Evolutionary conservation across 306 rosid species (phyloP), one percentile per base, ranked within the genome.

Genomic region (Datisca glomerata): DNA sequence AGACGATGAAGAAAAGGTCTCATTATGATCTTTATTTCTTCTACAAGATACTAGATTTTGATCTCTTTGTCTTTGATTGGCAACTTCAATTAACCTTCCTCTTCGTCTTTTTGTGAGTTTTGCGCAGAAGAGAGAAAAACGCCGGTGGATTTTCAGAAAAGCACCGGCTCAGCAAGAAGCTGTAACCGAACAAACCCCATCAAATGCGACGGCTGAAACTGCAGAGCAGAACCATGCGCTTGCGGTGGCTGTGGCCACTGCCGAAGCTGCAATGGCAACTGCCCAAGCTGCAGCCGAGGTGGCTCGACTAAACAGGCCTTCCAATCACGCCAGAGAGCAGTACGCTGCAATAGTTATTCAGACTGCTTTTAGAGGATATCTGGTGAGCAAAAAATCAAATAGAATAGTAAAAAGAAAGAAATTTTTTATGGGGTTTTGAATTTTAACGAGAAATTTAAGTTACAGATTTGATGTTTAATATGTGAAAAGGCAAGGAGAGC

Each of bases 1-100:
- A 67, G 93, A 81, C 33, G 95, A 89, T 24, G 95, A 89, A 43
- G 92, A 83, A 4, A 89, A 89, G 91, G 95, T 80, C 14, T n/a
- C 22, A 42, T 12, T 15, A 7, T 25, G 3, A 8, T 14, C 27
- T 16, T 19, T 12, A 8, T 12, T 18, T 16, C 16, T 15, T 10
- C 18, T 37, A 6, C 18, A 18, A 23, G 13, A 17, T 17, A 27
- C 6, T 31, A 8, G 2, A 7, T 28, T 15, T 40, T 23, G 35
- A 15, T 33, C 16, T 24, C 14, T 44, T 21, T 22, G 28, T 12
- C 7, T 28, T 20, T 32, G 28, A 3, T 8, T 40, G 20, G 24
- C 33, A 15, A 12, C 17, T 34, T 16, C 17, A 22, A 14, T 51
- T 12, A 12, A 10, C 41, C 11, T 31, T 24, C 12, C 14, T 10